A percentile compares a stretch with the other conserved stretches of the same genome.
These are phyloP conservation scores for Mitragyna speciosa DNA, from an alignment of 257 asterid genomes.

Conservation along the genomic window DNA sequence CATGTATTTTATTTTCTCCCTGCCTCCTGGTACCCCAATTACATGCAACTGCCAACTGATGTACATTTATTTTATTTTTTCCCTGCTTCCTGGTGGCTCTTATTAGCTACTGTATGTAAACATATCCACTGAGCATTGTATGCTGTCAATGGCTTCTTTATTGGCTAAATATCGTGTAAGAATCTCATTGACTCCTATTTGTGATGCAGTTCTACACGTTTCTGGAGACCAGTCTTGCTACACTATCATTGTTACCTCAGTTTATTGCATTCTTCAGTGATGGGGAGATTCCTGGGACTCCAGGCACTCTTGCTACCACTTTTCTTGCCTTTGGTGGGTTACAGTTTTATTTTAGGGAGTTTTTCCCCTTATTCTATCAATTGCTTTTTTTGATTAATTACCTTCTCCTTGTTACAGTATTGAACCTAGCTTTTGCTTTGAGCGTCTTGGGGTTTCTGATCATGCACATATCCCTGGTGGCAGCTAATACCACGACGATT, in stretches of 20 bases:
- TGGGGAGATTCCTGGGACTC: slow-evolving; percentile 90
- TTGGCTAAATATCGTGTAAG: background rate
- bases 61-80: background rate
- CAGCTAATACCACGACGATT: slow-evolving; percentile 90
- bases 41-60: background rate
- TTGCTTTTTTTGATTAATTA: slow-evolving; percentile 9
- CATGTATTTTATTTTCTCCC: background rate
- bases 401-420: slow-evolving; percentile 49
- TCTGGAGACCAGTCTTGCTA: slow-evolving; percentile 83
- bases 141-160: background rate
- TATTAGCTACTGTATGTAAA: background rate
- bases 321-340: slow-evolving; percentile 80
- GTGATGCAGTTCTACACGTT: slow-evolving; percentile 85
- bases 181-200: slow-evolving; percentile 17
- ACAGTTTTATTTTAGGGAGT: slow-evolving; percentile 7
- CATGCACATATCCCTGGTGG: slow-evolving; percentile 91
- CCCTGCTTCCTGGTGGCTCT: background rate
- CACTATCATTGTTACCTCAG: slow-evolving; percentile 72
- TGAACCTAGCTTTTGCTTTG: slow-evolving; percentile 92
- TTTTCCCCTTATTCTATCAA: background rate
- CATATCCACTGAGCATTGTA: background rate
- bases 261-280: slow-evolving; percentile 91
- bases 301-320: slow-evolving; percentile 91
- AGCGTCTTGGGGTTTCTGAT: slow-evolving; percentile 95
- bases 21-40: background rate